A percentile compares a stretch with the other conserved stretches of the same genome.
Evolutionary conservation across 1,284 basidiomycete genomes (phyloP).

Genomic region (Papiliotrema fonsecae): DNA sequence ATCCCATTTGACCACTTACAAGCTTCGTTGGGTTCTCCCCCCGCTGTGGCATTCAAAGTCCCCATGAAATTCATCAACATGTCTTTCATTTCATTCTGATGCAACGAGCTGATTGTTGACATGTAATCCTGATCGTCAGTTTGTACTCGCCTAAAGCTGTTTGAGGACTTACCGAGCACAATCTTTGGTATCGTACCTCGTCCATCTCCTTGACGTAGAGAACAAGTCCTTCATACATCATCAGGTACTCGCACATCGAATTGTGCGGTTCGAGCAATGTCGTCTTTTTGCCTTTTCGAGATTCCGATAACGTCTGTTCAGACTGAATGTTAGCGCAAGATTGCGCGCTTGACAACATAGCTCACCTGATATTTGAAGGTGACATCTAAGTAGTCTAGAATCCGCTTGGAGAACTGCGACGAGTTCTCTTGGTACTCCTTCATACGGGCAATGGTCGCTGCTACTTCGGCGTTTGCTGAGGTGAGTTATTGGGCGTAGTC

Average conservation of each 20-base stretch:
- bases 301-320: slow-evolving; percentile 43
- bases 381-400: slow-evolving; percentile 82
- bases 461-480: slow-evolving; percentile 65
- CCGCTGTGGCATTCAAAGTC: slow-evolving; percentile 61
- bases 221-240: slow-evolving; percentile 82
- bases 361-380: slow-evolving; percentile 79
- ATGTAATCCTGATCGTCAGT: slow-evolving; percentile 68
- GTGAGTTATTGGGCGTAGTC: neutral
- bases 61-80: slow-evolving; percentile 61
- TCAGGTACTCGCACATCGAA: slow-evolving; percentile 73
- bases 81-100: slow-evolving; percentile 70
- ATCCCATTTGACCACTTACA: slow-evolving; percentile 18
- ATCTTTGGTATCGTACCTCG: slow-evolving; percentile 70
- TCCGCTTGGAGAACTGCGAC: slow-evolving; percentile 81
- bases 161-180: slow-evolving; percentile 68
- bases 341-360: slow-evolving; percentile 9
- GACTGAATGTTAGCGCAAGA: slow-evolving; percentile 27
- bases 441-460: slow-evolving; percentile 85
- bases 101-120: slow-evolving; percentile 71
- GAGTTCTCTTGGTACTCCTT: slow-evolving; percentile 85
- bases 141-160: neutral
- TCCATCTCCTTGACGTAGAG: slow-evolving; percentile 96
- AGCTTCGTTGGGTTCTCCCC: slow-evolving; percentile 57
- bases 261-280: slow-evolving; percentile 58
- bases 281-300: slow-evolving; percentile 28